Conservation (phyloP, 2,329 filamentous ascomycete genomes). For the Stagonosporopsis tanaceti region DNA sequence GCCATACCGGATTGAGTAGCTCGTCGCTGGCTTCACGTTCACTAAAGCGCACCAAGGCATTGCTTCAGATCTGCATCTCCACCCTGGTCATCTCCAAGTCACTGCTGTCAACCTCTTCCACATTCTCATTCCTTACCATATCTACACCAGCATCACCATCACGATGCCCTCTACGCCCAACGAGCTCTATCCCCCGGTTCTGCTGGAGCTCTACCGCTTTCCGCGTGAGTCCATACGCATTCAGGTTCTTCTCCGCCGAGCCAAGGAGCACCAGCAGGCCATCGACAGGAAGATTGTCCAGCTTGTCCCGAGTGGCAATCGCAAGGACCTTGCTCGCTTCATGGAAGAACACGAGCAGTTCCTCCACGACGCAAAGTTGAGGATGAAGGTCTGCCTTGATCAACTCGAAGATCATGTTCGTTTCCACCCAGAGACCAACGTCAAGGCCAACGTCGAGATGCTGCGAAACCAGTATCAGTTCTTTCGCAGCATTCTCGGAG, state of each 20-base stretch:
- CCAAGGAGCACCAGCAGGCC: background rate
- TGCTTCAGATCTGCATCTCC: background rate
- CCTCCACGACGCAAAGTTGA: background rate
- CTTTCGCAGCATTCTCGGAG: background rate
- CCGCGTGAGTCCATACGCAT: background rate
- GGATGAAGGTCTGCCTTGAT: background rate
- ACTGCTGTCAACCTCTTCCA: background rate
- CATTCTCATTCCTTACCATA: background rate
- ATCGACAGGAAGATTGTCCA: background rate
- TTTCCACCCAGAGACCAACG: background rate
- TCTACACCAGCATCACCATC: background rate
- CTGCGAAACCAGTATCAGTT: background rate
- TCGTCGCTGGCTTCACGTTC: too few species aligned
- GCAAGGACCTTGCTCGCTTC: background rate
- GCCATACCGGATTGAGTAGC: too few species aligned
- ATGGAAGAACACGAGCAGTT: background rate
- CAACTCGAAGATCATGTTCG: background rate
- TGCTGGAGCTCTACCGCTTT: background rate
- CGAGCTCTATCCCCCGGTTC: background rate
- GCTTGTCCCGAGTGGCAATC: background rate
- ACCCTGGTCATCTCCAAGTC: background rate
- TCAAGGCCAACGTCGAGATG: background rate
- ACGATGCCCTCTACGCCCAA: background rate
- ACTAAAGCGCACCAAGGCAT: background rate
- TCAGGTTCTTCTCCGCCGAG: background rate